A percentile compares a stretch with the other conserved stretches of the same genome.
These are phyloP conservation scores for Phytophthora podocarpi DNA, from an alignment of 352 stramenopile genomes.

Conservation along the genomic window DNA sequence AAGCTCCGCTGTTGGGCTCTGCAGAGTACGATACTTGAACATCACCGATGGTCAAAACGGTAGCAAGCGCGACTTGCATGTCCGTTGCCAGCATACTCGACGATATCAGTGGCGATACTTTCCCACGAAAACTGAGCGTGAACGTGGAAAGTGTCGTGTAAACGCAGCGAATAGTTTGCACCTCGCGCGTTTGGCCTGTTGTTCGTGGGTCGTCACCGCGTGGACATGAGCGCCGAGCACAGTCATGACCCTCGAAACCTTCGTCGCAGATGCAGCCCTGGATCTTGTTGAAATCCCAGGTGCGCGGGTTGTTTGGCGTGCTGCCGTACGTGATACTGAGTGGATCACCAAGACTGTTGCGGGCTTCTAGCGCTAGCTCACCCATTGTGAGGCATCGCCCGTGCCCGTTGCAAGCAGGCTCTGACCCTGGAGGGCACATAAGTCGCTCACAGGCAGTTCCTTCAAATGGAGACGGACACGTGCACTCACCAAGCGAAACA, in stretches of 20 bases:
- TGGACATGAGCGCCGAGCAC: conserved; percentile 62
- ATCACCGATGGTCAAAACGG: conserved; percentile 40
- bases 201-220: conserved; percentile 76
- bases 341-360: conserved; percentile 53
- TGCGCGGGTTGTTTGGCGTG: conserved; percentile 68
- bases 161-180: conserved; percentile 64
- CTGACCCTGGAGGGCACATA: conserved; percentile 58
- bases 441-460: conserved; percentile 75
- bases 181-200: conserved; percentile 55
- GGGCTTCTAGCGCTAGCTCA: conserved; percentile 56
- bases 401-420: conserved; percentile 61
- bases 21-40: conserved; percentile 64
- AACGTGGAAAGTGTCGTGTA: conserved; percentile 54
- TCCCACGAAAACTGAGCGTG: conserved; percentile 67
- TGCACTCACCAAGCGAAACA: conserved; percentile 58
- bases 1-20: conserved; percentile 43
- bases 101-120: conserved; percentile 38
- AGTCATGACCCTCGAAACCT: conserved; percentile 88
- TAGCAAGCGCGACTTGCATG: conserved; percentile 49
- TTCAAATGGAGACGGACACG: conserved; percentile 65
- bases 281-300: conserved; percentile 91
- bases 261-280: conserved; percentile 88
- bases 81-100: conserved; percentile 42
- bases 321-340: conserved; percentile 61
- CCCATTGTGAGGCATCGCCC: conserved; percentile 76